Percentiles rank a stretch among this genome's conserved stretches.
Conservation (phyloP, 768 basidiomycete genomes). For the Boletus pseudopeckii region DNA sequence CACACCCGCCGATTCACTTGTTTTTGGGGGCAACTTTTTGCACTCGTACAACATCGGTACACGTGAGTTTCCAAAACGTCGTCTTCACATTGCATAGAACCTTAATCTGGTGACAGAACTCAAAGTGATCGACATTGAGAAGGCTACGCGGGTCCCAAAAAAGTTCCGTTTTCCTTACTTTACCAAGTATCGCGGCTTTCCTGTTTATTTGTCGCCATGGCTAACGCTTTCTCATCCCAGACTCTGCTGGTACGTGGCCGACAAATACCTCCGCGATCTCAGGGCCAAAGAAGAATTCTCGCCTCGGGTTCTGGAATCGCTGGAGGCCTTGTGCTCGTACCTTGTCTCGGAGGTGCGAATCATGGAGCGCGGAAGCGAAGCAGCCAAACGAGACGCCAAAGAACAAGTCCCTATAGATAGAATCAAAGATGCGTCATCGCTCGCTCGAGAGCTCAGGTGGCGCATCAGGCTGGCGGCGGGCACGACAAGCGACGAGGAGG, state of each 20-base stretch:
- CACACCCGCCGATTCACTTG: constrained; percentile 88
- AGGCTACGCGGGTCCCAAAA: constrained; percentile 87
- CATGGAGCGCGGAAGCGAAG: constrained; percentile 68
- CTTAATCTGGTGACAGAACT: constrained; percentile 55
- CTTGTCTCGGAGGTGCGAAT: constrained; percentile 72
- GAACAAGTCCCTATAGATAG: constrained; percentile 80
- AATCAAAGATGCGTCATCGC: constrained; percentile 75
- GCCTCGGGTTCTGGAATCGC: constrained; percentile 63
- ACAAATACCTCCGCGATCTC: constrained; percentile 73
- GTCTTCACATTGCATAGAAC: neutral
- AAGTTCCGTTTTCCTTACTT: constrained; percentile 88
- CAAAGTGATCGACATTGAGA: constrained; percentile 86
- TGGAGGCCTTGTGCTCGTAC: constrained; percentile 71
- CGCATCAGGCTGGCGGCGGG: constrained; percentile 62
- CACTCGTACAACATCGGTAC: constrained; percentile 88
- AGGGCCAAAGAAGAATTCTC: constrained; percentile 52
- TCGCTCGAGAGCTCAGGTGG: constrained; percentile 87
- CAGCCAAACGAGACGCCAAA: constrained; percentile 70
- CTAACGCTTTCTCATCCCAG: constrained; percentile 36
- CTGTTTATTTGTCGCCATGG: constrained; percentile 8
- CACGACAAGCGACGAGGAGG: constrained; percentile 66
- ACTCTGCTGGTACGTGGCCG: constrained; percentile 88
- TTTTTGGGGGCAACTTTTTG: constrained; percentile 96
- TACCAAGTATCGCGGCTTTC: constrained; percentile 48
- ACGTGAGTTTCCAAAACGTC: constrained; percentile 49